Percentiles rank a stretch among this genome's conserved stretches.
phyloP scores from a whole-genome alignment of 1,139 yeast genomes.

The Candida frijolesensis region DNA sequence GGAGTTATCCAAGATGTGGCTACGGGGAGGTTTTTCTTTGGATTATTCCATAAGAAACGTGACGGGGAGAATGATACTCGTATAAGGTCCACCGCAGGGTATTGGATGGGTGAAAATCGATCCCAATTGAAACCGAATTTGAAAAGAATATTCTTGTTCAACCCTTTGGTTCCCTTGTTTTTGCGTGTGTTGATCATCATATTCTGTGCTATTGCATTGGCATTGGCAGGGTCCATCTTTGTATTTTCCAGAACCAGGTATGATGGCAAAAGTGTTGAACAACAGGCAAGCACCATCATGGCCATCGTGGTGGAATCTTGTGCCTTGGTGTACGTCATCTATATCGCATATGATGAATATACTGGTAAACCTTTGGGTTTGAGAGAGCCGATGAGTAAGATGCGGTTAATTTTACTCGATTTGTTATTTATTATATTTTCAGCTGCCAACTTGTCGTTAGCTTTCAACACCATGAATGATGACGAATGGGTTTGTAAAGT shows the following conservation, averaged over 20 bases:
- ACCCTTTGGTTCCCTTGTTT: slow-evolving; percentile 79
- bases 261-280: slow-evolving; percentile 52
- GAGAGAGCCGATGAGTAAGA: slow-evolving; percentile 79
- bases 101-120: slow-evolving; percentile 70
- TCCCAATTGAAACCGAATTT: slow-evolving; percentile 67
- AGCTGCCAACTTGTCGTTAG: slow-evolving; percentile 84
- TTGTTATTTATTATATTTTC: slow-evolving; percentile 86
- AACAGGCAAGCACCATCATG: slow-evolving; percentile 91
- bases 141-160: slow-evolving; percentile 61
- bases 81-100: slow-evolving; percentile 59
- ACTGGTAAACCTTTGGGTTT: slow-evolving; percentile 89
- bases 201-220: slow-evolving; percentile 64
- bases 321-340: slow-evolving; percentile 75
- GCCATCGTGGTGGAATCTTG: slow-evolving; percentile 82
- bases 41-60: slow-evolving; percentile 10
- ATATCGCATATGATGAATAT: slow-evolving; percentile 89
- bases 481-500: slow-evolving; percentile 75
- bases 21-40: slow-evolving; percentile 5
- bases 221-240: slow-evolving; percentile 66
- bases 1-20: slow-evolving; percentile 9
- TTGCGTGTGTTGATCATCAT: slow-evolving; percentile 69
- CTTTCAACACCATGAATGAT: slow-evolving; percentile 83
- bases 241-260: slow-evolving; percentile 43
- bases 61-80: slow-evolving; percentile 25
- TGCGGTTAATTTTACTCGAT: slow-evolving; percentile 77